Base-by-base conservation (phyloP, 352 stramenopile genomes). In the Pythium myriotylum region DNA sequence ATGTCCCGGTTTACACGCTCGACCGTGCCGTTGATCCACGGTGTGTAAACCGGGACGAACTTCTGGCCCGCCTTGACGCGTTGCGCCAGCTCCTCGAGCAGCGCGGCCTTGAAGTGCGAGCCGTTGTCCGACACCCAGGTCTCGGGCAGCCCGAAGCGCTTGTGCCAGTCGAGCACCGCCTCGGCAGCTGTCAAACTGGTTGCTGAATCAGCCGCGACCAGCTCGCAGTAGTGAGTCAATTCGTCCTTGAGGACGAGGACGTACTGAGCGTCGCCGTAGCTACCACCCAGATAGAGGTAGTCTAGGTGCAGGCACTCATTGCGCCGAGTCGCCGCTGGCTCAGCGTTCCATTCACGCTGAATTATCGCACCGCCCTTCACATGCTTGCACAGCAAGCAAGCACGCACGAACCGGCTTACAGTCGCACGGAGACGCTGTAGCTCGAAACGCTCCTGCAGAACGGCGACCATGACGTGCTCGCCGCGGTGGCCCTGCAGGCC, bases 161-260 rank as follows among this genome's bases (percentile, higher is more conserved):
- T 76, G 37, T 67, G 48, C 59, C 59, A 73, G 6, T 59, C 54
- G 2, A 73, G 19, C 4, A 76, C 29, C 7, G 53, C 59, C 6
- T 62, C 52, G 10, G 50, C 59, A 16, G 54, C 58, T 22, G 23
- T 42, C 20, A 52, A 3, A 23, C 46, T 24, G 14, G 32, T 55
- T 20, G 26, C 24, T 23, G 24, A 41, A 42, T 52, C 48, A 4
- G 27, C 50, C 19, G 35, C 42, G 19, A 67, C 51, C 20, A 72
- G 19, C 40, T 69, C 58, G 24, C 57, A 75, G 19, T 68, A 75
- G 33, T 75, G 68, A 5, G 59, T 59, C 2, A 75, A 27, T 13
- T 52, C 59, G 42, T 72, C 58, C 45, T 71, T 72, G 3, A 74
- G 24, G 1, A 74, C 67, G 14, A 74, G 33, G 2, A 74, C 35